These are phyloP conservation scores for Moesziomyces parantarcticus DNA, from an alignment of 1,284 basidiomycete genomes.

Conservation along the genomic window DNA sequence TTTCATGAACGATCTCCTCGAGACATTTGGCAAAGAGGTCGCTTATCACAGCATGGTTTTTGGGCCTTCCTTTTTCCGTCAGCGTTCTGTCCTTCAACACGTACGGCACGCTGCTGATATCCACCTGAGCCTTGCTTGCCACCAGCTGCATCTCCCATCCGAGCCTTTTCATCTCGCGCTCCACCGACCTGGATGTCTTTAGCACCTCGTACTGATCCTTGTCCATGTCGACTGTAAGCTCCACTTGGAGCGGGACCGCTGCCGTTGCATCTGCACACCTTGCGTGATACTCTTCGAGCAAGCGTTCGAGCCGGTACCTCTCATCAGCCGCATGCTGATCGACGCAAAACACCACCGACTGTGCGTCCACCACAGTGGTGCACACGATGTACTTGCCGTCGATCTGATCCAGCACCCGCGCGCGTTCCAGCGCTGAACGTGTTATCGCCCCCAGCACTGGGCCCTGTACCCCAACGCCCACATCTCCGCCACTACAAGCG, in stretches of 20 bases:
- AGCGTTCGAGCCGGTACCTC: conserved; percentile 85
- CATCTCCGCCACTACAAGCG: no score
- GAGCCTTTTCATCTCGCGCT: conserved; percentile 2
- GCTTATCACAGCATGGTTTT: conserved; percentile 8
- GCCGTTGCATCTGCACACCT: conserved; percentile 12
- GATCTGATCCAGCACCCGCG: conserved; percentile 76
- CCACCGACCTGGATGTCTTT: background rate
- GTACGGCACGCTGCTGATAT: conserved; percentile 22
- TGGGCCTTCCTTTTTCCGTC: conserved; percentile 17
- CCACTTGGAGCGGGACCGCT: background rate
- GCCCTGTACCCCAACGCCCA: background rate
- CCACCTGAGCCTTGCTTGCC: conserved; percentile 27
- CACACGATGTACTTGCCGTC: conserved; percentile 90
- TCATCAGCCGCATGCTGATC: conserved; percentile 96
- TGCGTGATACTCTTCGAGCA: conserved; percentile 77
- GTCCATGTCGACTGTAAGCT: conserved; percentile 18
- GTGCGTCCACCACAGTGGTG: conserved; percentile 58
- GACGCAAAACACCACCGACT: conserved; percentile 75
- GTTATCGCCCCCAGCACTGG: conserved; percentile 8
- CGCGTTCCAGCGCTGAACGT: conserved; percentile 11
- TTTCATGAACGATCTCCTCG: background rate
- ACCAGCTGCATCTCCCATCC: conserved; percentile 22
- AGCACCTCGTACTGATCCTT: conserved; percentile 19
- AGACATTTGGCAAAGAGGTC: conserved; percentile 11
- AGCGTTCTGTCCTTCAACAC: conserved; percentile 17